These are phyloP conservation scores for Mychonastes homosphaera DNA, from an alignment of 139 green algal genomes.

Conservation along the genomic window DNA sequence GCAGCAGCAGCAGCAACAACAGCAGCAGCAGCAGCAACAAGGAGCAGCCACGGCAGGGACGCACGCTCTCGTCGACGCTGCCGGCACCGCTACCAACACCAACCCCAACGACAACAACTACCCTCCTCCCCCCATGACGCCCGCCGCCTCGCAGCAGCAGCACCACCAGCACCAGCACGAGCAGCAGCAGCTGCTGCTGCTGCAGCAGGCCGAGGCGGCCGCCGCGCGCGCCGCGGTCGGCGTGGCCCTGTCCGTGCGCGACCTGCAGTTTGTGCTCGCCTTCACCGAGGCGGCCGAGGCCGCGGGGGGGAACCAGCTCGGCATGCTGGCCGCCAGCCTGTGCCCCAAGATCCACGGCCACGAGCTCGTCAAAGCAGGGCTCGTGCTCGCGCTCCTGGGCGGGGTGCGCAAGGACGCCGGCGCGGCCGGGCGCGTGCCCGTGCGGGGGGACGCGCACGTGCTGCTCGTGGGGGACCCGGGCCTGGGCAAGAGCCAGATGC, in stretches of 20 bases:
- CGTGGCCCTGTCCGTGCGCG: slow-evolving; percentile 33
- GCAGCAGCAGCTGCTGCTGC: no score
- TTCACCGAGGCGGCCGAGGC: slow-evolving; percentile 42
- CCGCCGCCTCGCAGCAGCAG: no score
- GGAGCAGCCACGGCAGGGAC: slow-evolving; percentile 15
- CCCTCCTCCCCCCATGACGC: no score
- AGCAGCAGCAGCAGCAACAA: slow-evolving; percentile 1
- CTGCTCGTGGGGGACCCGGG: slow-evolving; percentile 80
- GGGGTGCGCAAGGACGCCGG: slow-evolving; percentile 62
- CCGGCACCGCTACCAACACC: no score
- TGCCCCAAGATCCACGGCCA: slow-evolving; percentile 84
- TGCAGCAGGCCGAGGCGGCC: not conserved
- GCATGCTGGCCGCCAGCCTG: slow-evolving; percentile 68
- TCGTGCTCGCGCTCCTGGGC: slow-evolving; percentile 81
- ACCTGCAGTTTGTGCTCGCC: slow-evolving; percentile 75
- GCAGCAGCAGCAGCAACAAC: slow-evolving; percentile 2
- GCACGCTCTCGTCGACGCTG: no score
- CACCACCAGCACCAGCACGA: no score
- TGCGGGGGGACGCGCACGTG: slow-evolving; percentile 74
- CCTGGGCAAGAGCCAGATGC: slow-evolving; percentile 81
- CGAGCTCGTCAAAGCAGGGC: slow-evolving; percentile 79
- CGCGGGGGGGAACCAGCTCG: slow-evolving; percentile 47
- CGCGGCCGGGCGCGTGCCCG: slow-evolving; percentile 25
- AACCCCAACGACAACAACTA: no score
- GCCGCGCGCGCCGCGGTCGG: no score